Percentiles rank a stretch among this genome's conserved stretches.
Evolutionary conservation across 371 early-diverging fungal genomes (phyloP).

Genomic region (Mortierella sp.): DNA sequence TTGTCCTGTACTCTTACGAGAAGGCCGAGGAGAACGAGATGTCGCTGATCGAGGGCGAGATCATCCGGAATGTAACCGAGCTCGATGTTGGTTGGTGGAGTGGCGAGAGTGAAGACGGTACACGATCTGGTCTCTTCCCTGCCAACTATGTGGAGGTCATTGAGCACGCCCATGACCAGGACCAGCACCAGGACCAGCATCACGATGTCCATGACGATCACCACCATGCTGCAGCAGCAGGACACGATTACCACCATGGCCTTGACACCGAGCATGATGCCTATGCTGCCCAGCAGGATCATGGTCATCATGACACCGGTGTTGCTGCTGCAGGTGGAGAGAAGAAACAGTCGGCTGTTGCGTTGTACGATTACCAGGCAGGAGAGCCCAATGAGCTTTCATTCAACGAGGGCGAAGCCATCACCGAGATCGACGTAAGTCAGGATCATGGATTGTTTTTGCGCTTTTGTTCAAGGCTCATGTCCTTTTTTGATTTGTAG

Average conservation of each 20-base stretch:
- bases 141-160: conserved; percentile 83
- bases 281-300: conserved; percentile 18
- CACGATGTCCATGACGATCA: conserved; percentile 14
- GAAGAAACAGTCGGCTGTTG: conserved; percentile 68
- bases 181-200: conserved; percentile 8
- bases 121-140: conserved; percentile 90
- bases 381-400: conserved; percentile 91
- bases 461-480: no score
- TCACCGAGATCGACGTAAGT: conserved; percentile 79
- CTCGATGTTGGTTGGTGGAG: conserved; percentile 94
- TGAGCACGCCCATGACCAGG: conserved; percentile 58
- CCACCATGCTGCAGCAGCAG: conserved; percentile 8
- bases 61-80: conserved; percentile 76
- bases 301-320: conserved; percentile 21
- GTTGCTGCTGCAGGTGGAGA: conserved; percentile 34
- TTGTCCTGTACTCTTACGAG: conserved; percentile 82
- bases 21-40: conserved; percentile 92
- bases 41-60: conserved; percentile 85
- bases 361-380: conserved; percentile 89
- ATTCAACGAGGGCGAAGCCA: conserved; percentile 81
- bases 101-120: conserved; percentile 83
- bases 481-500: no score
- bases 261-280: neutral
- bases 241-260: conserved; percentile 3
- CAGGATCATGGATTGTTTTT: neutral